A percentile compares a stretch with the other conserved stretches of the same genome.
Conservation (phyloP, 139 green algal genomes). For the Desmodesmus armatus region DNA sequence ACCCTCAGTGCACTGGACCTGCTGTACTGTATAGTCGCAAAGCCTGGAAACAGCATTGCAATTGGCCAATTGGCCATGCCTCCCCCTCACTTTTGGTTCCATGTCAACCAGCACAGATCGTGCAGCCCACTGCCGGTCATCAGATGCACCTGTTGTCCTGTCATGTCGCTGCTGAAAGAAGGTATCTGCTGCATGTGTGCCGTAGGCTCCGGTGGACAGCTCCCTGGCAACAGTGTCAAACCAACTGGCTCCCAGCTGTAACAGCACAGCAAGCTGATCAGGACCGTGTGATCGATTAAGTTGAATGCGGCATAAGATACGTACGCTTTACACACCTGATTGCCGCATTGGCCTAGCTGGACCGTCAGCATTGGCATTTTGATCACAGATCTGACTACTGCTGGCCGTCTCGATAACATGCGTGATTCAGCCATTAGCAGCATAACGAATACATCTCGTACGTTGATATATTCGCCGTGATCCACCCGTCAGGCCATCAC, state of each 20-base stretch:
- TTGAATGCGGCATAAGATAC: not conserved
- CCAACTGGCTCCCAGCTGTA: conserved; percentile 74
- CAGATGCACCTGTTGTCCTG: not conserved
- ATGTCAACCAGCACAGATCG: conserved; percentile 87
- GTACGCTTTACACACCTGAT: conserved; percentile 64
- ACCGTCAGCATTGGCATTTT: conserved; percentile 82
- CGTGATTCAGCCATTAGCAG: too few species aligned
- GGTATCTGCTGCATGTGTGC: conserved; percentile 47
- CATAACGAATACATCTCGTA: too few species aligned
- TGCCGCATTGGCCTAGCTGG: conserved; percentile 89
- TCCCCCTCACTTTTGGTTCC: conserved; percentile 88
- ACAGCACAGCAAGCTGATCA: not conserved
- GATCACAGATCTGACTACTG: not conserved
- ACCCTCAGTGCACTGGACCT: too few species aligned
- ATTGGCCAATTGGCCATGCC: too few species aligned
- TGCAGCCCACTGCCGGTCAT: conserved; percentile 49
- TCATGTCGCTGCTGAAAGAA: conserved; percentile 58
- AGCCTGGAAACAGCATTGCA: too few species aligned
- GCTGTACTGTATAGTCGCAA: too few species aligned
- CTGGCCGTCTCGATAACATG: not conserved
- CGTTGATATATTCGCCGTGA: too few species aligned
- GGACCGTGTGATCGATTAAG: not conserved
- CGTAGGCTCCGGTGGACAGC: conserved; percentile 47
- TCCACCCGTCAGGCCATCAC: too few species aligned
- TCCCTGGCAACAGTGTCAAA: conserved; percentile 74